phyloP scores from a whole-genome alignment of 257 asterid species.

The Sherardia arvensis region DNA sequence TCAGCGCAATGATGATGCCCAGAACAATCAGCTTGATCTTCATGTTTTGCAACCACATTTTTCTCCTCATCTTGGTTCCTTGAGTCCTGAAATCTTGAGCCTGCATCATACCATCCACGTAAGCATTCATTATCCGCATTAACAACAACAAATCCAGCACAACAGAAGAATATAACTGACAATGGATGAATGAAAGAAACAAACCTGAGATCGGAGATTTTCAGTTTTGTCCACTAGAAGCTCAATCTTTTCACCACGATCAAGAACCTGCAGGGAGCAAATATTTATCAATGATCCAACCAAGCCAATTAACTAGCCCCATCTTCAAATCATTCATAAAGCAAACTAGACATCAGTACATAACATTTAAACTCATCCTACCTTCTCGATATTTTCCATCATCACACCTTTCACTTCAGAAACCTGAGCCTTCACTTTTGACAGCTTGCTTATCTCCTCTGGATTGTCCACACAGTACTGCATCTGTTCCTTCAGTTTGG shows the following conservation, averaged over 20 bases:
- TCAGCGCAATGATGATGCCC: constrained; percentile 73
- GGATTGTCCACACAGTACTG: constrained; percentile 93
- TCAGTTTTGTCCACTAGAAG: constrained; percentile 88
- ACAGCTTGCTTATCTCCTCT: constrained; percentile 78
- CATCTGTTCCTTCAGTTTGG: constrained; percentile 96
- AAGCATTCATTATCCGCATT: not conserved
- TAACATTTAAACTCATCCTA: constrained; percentile 5
- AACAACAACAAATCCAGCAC: not conserved
- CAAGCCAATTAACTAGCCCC: not conserved
- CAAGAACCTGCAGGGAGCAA: constrained; percentile 57
- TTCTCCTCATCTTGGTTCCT: constrained; percentile 88
- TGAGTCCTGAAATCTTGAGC: constrained; percentile 96
- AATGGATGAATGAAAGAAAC: constrained; percentile 9
- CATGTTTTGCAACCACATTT: constrained; percentile 94
- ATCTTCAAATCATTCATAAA: not conserved
- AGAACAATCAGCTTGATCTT: constrained; percentile 91
- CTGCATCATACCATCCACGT: constrained; percentile 23
- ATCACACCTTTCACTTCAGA: constrained; percentile 95
- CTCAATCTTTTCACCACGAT: constrained; percentile 92
- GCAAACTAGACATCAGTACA: not conserved
- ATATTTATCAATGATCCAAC: not conserved
- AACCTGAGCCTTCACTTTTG: constrained; percentile 95
- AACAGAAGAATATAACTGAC: not conserved
- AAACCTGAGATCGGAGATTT: constrained; percentile 82
- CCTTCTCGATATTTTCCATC: constrained; percentile 99